Evolutionary conservation across 495 filamentous ascomycete genomes (phyloP), one percentile per base, ranked within the genome.

Genomic region (Trypethelium eluteriae): DNA sequence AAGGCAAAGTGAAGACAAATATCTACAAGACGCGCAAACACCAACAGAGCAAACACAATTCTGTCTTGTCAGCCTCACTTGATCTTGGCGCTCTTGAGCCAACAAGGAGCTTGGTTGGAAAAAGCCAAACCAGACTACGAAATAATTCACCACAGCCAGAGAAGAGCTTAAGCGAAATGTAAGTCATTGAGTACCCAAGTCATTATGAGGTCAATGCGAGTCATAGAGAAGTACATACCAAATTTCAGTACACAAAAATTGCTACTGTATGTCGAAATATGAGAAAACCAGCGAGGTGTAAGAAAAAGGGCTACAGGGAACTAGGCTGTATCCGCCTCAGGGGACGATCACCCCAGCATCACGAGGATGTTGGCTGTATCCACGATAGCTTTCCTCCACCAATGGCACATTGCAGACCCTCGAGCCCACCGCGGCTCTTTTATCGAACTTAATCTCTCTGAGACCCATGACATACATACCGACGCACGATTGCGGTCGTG

Each of bases 21-120:
- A 25, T 25, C 25, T 25, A 25, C 25, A 25, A 25, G 7, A 14
- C 41, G 14, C 6, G 41, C 41, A 14, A 44, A 44, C 7, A 44
- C 1, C 41, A 44, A 7, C 41, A 44, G 41, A 14, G 6, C 41
- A 14, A 7, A 44, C 1, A 1, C 41, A 7, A 44, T 44, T 44
- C 41, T 14, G 14, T 35, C 59, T 64, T 38, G 62, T 16, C 11
- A 64, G 38, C 32, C 62, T 41, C 53, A 56, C 35, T 59, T 44
- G 41, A 44, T 44, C 14, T 14, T 44, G 14, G 41, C 41, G 14
- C 14, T 14, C 7, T 44, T 44, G 6, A 7, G 14, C 41, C 41
- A 44, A 14, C 41, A 44, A 25, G 25, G 0, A 25, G 25, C 25
- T 25, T 25, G 25, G 25, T 25, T 25, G 25, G 25, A 25, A 25